Evolutionary conservation across 2,329 filamentous ascomycete species (phyloP).

Genomic region (Verticillium zaregamsianum): DNA sequence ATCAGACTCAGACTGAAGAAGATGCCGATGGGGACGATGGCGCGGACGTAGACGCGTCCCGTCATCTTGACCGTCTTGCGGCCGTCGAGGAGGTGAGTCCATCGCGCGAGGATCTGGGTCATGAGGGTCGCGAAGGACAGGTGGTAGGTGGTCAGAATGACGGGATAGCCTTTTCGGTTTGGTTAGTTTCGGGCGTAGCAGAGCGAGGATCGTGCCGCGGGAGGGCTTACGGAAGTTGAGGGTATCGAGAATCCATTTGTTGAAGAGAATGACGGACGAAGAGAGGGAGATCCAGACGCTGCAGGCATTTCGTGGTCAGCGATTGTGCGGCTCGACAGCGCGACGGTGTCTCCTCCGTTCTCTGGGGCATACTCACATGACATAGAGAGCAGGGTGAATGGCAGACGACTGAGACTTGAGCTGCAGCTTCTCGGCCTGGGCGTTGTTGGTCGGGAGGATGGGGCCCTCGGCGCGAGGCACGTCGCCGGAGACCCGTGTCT

Average conservation of each 20-base stretch:
- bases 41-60: slow-evolving; percentile 83
- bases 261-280: slow-evolving; percentile 95
- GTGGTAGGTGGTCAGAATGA: slow-evolving; percentile 94
- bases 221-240: slow-evolving; percentile 62
- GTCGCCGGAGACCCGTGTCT: slow-evolving; percentile 80
- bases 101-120: slow-evolving; percentile 89
- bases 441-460: slow-evolving; percentile 78
- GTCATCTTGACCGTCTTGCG: slow-evolving; percentile 98
- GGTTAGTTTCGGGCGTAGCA: not conserved
- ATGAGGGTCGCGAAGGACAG: slow-evolving; percentile 87
- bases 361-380: slow-evolving; percentile 48
- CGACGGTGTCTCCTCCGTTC: not conserved
- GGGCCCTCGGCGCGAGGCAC: slow-evolving; percentile 56
- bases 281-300: slow-evolving; percentile 91
- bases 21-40: slow-evolving; percentile 89
- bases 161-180: slow-evolving; percentile 53
- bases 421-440: slow-evolving; percentile 66
- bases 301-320: slow-evolving; percentile 8
- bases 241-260: slow-evolving; percentile 95
- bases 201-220: not conserved
- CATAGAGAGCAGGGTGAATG: slow-evolving; percentile 82
- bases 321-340: not conserved
- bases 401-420: slow-evolving; percentile 48
- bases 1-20: slow-evolving; percentile 97
- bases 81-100: slow-evolving; percentile 85